phyloP scores from a whole-genome alignment of 768 basidiomycete genomes.

The Tricholomella constricta region DNA sequence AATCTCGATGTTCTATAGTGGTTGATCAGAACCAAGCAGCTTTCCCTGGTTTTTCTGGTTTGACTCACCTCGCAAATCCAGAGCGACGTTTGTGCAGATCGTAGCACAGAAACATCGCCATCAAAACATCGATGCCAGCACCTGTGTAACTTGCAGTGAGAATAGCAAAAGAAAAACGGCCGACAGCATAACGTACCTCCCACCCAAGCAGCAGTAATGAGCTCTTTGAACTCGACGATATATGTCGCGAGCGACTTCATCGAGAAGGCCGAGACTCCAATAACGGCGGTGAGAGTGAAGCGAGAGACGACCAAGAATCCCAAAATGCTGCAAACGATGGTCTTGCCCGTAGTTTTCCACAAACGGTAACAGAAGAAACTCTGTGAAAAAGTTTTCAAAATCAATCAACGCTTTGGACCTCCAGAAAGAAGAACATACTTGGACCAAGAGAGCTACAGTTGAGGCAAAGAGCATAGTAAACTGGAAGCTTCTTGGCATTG shows the following conservation, averaged over 20 bases:
- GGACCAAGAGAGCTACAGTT: not conserved
- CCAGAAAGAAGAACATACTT: not conserved
- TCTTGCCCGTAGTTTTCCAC: not conserved
- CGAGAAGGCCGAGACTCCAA: not conserved
- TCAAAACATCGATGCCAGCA: not conserved
- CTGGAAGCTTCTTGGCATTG: not conserved
- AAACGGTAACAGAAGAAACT: not conserved
- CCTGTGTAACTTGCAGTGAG: not conserved
- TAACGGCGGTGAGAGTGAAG: not conserved
- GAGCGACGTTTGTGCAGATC: not conserved
- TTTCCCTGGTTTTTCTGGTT: not conserved
- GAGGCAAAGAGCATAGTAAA: not conserved
- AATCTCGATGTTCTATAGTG: too few relatives aligned
- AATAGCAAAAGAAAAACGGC: too few relatives aligned
- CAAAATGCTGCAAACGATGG: too few relatives aligned
- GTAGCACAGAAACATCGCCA: not conserved
- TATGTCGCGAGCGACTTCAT: too few relatives aligned
- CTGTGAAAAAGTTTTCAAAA: not conserved
- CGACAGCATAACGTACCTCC: not conserved
- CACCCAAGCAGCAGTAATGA: not conserved
- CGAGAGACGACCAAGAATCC: too few relatives aligned
- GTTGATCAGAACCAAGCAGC: too few relatives aligned
- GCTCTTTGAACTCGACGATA: not conserved
- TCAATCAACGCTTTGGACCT: too few relatives aligned
- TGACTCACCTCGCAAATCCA: not conserved